phyloP scores from a whole-genome alignment of 169 alveolate genomes.

The Plasmodium reichenowi region DNA sequence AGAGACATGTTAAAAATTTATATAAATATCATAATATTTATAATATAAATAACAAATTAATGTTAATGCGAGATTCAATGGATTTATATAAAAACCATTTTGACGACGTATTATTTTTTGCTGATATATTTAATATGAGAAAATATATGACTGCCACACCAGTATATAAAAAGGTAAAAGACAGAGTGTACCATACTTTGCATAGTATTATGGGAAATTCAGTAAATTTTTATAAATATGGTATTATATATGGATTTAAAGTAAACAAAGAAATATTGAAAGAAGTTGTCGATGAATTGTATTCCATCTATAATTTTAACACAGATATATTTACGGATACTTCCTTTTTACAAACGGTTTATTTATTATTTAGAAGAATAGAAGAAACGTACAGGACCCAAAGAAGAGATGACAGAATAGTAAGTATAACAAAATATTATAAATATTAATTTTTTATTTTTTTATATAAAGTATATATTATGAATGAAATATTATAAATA shows the following conservation, averaged over 20 bases:
- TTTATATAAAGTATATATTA: no score
- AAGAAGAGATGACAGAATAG: slow-evolving; percentile 32
- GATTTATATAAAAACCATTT: slow-evolving; percentile 40
- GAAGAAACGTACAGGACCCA: slow-evolving; percentile 24
- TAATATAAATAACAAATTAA: slow-evolving; percentile 36
- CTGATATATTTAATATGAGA: slow-evolving; percentile 52
- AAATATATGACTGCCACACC: background rate
- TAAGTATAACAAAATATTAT: no score
- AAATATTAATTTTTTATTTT: no score
- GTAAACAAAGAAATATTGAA: slow-evolving; percentile 17
- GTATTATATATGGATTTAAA: slow-evolving; percentile 34
- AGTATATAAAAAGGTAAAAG: background rate
- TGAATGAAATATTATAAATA: no score
- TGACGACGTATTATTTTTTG: slow-evolving; percentile 32
- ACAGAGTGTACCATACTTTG: slow-evolving; percentile 4
- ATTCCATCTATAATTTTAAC: slow-evolving; percentile 15
- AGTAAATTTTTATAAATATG: slow-evolving; percentile 28
- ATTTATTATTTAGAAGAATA: slow-evolving; percentile 27
- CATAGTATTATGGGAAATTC: slow-evolving; percentile 24
- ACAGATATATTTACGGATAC: slow-evolving; percentile 21
- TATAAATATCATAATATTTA: slow-evolving; percentile 8
- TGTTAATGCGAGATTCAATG: slow-evolving; percentile 48
- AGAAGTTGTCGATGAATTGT: slow-evolving; percentile 19
- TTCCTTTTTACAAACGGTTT: slow-evolving; percentile 48
- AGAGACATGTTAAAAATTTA: slow-evolving; percentile 34